Percentiles rank a stretch among this genome's conserved stretches.
Evolutionary conservation across 2,329 filamentous ascomycete genomes (phyloP).

Genomic region (Ciborinia camelliae): DNA sequence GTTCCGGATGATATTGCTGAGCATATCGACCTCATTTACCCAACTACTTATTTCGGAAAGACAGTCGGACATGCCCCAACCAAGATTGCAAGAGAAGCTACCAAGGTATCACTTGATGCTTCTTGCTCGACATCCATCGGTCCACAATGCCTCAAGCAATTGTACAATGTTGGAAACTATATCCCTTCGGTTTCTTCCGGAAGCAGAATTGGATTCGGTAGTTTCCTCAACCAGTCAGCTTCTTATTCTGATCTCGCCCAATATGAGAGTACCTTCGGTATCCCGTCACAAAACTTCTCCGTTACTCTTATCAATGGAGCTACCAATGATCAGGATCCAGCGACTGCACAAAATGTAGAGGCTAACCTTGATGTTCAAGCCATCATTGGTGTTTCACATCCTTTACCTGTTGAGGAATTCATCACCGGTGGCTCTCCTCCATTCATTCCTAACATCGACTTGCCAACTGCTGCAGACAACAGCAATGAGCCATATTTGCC

Average conservation of each 20-base stretch:
- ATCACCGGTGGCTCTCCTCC: constrained; percentile 54
- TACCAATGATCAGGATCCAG: constrained; percentile 41
- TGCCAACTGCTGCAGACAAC: constrained; percentile 27
- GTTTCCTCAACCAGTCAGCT: constrained; percentile 51
- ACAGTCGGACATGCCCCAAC: constrained; percentile 20
- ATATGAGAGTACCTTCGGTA: constrained; percentile 40
- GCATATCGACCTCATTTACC: constrained; percentile 33
- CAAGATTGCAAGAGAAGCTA: background rate
- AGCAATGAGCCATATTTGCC: constrained; percentile 58
- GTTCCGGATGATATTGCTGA: constrained; percentile 28
- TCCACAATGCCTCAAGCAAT: constrained; percentile 47
- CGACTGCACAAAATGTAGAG: constrained; percentile 22
- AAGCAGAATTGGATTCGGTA: constrained; percentile 49
- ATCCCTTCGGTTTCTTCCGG: constrained; percentile 44
- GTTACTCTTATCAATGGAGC: constrained; percentile 42
- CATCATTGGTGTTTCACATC: constrained; percentile 51
- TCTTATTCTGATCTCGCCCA: constrained; percentile 45
- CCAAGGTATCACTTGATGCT: constrained; percentile 18
- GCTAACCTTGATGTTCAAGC: constrained; percentile 49
- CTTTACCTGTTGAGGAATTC: constrained; percentile 52
- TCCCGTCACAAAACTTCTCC: constrained; percentile 46
- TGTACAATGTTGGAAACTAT: constrained; percentile 50
- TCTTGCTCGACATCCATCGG: constrained; percentile 40
- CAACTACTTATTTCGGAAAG: constrained; percentile 34
- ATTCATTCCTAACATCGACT: constrained; percentile 45